These are phyloP conservation scores for Xylaria curta DNA, from an alignment of 495 filamentous ascomycete genomes.

Conservation along the genomic window DNA sequence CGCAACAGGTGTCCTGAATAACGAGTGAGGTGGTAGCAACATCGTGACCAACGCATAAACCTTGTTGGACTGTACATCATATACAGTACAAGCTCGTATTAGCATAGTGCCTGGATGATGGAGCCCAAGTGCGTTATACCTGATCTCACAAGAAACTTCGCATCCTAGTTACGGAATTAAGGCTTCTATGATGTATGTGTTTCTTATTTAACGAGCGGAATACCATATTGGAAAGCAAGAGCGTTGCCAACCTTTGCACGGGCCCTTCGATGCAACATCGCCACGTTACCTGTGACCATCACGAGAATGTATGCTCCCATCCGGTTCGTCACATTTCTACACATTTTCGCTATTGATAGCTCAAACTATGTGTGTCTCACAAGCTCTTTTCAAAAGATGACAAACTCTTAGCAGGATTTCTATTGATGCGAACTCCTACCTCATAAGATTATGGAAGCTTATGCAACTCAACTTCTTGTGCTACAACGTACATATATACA, in stretches of 20 bases:
- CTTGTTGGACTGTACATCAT: neutral
- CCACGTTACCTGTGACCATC: neutral
- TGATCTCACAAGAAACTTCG: neutral
- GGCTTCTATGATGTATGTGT: neutral
- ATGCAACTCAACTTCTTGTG: neutral
- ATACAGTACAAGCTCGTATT: neutral
- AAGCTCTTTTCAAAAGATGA: neutral
- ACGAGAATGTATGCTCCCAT: neutral
- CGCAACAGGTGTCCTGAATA: neutral
- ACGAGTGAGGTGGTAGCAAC: neutral
- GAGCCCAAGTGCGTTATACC: neutral
- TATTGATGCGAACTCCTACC: neutral
- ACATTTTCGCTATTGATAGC: neutral
- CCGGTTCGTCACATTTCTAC: neutral
- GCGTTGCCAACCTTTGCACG: slow-evolving; percentile 2
- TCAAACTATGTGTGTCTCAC: neutral
- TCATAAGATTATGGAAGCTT: neutral
- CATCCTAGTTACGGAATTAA: neutral
- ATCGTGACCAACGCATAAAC: neutral
- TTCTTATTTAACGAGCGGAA: neutral
- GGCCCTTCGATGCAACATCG: slow-evolving; percentile 12
- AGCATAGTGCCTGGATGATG: neutral
- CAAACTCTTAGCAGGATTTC: neutral
- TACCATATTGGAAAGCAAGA: neutral
- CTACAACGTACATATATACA: neutral